phyloP scores from a whole-genome alignment of 768 basidiomycete species.

The Nidularia pulvinata region DNA sequence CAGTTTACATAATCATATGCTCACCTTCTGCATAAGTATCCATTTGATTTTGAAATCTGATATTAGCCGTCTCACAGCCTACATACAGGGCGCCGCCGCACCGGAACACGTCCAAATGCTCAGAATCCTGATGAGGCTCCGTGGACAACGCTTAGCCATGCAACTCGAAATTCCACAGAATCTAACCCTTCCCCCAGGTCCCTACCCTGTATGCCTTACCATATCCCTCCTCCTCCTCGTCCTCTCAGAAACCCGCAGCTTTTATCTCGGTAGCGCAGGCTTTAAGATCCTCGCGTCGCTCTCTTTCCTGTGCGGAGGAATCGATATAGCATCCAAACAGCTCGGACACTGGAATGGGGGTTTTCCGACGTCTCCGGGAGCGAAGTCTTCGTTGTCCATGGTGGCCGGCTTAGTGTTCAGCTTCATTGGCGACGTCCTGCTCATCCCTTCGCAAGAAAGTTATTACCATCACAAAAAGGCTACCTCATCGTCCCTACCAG shows the following conservation, averaged over 20 bases:
- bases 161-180: neutral
- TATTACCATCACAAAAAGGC: constrained; percentile 8
- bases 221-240: constrained; percentile 13
- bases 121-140: no score
- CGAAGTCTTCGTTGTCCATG: no score
- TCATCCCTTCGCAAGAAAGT: constrained; percentile 12
- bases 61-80: no score
- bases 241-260: constrained; percentile 13
- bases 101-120: no score
- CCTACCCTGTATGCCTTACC: constrained; percentile 13
- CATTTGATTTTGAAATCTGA: no score
- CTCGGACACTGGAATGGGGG: neutral
- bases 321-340: constrained; percentile 3
- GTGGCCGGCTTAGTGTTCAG: constrained; percentile 16
- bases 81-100: no score
- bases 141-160: no score
- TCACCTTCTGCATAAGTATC: no score
- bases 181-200: constrained; percentile 5
- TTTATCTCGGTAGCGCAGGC: constrained; percentile 14
- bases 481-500: neutral
- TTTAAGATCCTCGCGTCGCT: constrained; percentile 18
- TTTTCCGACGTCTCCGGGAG: neutral
- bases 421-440: constrained; percentile 16
- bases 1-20: no score
- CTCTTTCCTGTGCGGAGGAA: constrained; percentile 15